Base-by-base conservation (phyloP, 805 yeast genomes). In the Cyberlindnera veronae region DNA sequence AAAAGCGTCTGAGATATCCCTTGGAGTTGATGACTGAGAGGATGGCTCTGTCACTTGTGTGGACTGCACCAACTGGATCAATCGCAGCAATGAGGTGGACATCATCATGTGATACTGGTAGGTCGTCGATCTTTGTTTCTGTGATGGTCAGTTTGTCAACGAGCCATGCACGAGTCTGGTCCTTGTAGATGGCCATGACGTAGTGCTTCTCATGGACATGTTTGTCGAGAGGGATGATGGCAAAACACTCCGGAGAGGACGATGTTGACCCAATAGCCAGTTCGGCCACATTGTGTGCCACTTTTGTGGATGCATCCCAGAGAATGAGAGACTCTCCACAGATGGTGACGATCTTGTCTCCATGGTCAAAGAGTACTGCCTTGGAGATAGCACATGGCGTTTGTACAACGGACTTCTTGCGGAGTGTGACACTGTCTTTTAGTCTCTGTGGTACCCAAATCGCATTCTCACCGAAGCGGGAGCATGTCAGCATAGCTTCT, bases 391-490 rank as follows among this genome's bases (percentile, higher is more conserved):
- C 77, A 1, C 64, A 52, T 13, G 71, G 70, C 0, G 82, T 73
- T n/a, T 58, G 41, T 2, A 74, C 57, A 5, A 60, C 45, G 18
- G 77, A 66, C 43, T 71, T 67, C 30, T 66, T 60, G 17, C 50
- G 56, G 16, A 74, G 52, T 1, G 72, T 63, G 1, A 60, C 58
- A 10, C 63, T 59, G 10, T 58, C 57, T 27, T 53, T 49, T 10
- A 70, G 44, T 6, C 43, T 34, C 38, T 64, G 59, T 0, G 81
- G 76, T 11, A 57, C 54, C 91, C 91, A 83, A 3, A 83, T 60
- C 31, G 72, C 69, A 49, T 76, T 79, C 44, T 79, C 84, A 31
- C 73, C 73, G 50, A 80, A 83, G 46, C 88, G 64, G 7, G 83
- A 75, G 11, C 72, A 60, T 1, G 88, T 75, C 10, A 84, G 58